Conservation (phyloP, 2,329 filamentous ascomycete genomes). For the Dryadomyces quercivorus region DNA sequence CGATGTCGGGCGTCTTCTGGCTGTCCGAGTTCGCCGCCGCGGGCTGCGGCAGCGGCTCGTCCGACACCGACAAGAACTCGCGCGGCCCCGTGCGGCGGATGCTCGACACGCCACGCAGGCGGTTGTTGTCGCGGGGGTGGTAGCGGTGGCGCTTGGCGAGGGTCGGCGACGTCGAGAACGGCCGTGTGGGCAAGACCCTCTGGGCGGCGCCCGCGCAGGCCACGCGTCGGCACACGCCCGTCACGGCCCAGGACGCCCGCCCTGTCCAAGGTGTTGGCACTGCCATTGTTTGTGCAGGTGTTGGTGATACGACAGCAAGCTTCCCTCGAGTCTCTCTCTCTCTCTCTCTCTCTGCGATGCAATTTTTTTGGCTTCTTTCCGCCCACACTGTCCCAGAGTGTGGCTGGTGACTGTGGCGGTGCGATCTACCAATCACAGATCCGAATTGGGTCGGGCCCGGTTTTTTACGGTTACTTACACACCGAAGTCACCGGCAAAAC, state of each 20-base stretch:
- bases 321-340: neutral
- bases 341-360: neutral
- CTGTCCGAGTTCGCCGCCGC: slow-evolving; percentile 31
- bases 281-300: slow-evolving; percentile 3
- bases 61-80: slow-evolving; percentile 61
- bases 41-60: slow-evolving; percentile 62
- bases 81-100: slow-evolving; percentile 66
- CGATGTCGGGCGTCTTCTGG: slow-evolving; percentile 40
- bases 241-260: neutral
- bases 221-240: neutral
- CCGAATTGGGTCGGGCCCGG: too few relatives aligned
- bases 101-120: slow-evolving; percentile 67
- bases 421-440: neutral
- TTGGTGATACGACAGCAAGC: neutral
- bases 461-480: too few relatives aligned
- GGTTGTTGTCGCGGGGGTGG: slow-evolving; percentile 62
- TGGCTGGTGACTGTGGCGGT: neutral
- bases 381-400: neutral
- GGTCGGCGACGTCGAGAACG: slow-evolving; percentile 45
- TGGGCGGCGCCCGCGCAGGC: neutral
- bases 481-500: neutral
- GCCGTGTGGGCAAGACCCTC: slow-evolving; percentile 1
- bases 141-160: slow-evolving; percentile 29
- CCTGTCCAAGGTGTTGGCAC: slow-evolving; percentile 4
- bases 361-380: neutral